phyloP scores from a whole-genome alignment of 805 yeast genomes.

The Pichia eremophila region DNA sequence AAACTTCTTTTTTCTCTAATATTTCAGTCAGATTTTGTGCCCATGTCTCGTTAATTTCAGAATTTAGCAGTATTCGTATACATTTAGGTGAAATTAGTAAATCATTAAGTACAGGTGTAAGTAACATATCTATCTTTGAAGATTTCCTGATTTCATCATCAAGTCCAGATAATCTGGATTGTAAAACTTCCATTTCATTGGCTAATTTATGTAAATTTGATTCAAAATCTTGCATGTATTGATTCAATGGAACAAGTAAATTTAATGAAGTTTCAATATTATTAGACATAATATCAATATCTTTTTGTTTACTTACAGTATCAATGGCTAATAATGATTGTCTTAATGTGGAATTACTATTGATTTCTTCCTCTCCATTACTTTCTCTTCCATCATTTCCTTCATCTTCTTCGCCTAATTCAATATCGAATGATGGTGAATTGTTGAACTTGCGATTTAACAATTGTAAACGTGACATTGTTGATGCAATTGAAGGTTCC shows the following conservation, averaged over 20 bases:
- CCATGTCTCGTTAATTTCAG: constrained; percentile 55
- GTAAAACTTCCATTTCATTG: constrained; percentile 51
- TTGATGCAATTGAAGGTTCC: background rate
- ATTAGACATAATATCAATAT: constrained; percentile 2
- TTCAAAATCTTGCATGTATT: constrained; percentile 48
- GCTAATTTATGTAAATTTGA: constrained; percentile 46
- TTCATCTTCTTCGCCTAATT: constrained; percentile 1
- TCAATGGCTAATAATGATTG: constrained; percentile 10
- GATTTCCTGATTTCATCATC: constrained; percentile 39
- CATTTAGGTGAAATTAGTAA: constrained; percentile 67
- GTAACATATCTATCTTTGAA: constrained; percentile 36
- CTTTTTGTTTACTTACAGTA: constrained; percentile 6
- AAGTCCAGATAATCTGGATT: constrained; percentile 41
- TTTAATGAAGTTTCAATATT: constrained; percentile 10
- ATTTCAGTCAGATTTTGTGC: constrained; percentile 51
- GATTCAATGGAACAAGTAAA: constrained; percentile 41
- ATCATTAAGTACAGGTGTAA: constrained; percentile 72
- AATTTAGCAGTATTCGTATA: constrained; percentile 47
- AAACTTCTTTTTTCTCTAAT: constrained; percentile 49
- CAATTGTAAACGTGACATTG: constrained; percentile 1
- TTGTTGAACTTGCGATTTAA: constrained; percentile 4
- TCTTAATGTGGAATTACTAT: background rate
- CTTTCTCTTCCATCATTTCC: background rate
- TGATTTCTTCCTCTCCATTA: background rate
- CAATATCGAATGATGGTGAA: constrained; percentile 5